phyloP scores from a whole-genome alignment of 108 stramenopile species.

The Pelagomonas calceolata region DNA sequence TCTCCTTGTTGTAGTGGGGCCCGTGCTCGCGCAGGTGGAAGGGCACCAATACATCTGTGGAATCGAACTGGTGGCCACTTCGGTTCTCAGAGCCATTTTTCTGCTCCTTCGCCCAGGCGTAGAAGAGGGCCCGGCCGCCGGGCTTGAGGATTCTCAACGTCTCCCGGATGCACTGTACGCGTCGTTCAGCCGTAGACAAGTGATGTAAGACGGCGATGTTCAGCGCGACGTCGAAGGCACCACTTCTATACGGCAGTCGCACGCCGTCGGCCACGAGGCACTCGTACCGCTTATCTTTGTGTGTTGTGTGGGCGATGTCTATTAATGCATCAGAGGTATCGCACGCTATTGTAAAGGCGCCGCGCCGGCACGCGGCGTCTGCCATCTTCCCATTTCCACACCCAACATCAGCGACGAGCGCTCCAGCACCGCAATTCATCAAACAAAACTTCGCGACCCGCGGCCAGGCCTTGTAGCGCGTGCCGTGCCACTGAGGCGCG shows the following conservation, averaged over 20 bases:
- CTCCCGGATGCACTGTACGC: slow-evolving; percentile 72
- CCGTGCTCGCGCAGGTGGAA: slow-evolving; percentile 74
- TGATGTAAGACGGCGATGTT: slow-evolving; percentile 99
- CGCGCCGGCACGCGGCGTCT: slow-evolving; percentile 53
- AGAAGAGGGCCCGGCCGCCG: slow-evolving; percentile 73
- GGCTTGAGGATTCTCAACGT: slow-evolving; percentile 61
- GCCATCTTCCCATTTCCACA: slow-evolving; percentile 96
- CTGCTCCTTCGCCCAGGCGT: slow-evolving; percentile 96
- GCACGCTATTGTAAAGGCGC: slow-evolving; percentile 80
- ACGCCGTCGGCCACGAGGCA: slow-evolving; percentile 79
- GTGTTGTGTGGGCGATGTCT: slow-evolving; percentile 26
- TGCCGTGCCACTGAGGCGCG: slow-evolving; percentile 93
- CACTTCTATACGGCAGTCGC: slow-evolving; percentile 62
- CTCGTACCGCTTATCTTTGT: slow-evolving; percentile 39
- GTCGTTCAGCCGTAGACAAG: slow-evolving; percentile 66
- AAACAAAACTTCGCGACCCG: slow-evolving; percentile 72
- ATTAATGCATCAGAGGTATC: slow-evolving; percentile 69
- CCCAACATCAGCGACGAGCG: slow-evolving; percentile 85
- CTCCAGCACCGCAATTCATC: slow-evolving; percentile 46
- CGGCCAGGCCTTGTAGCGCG: slow-evolving; percentile 93
- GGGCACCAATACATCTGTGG: slow-evolving; percentile 85
- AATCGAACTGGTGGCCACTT: slow-evolving; percentile 56
- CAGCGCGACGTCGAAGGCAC: slow-evolving; percentile 81
- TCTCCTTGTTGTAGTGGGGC: slow-evolving; percentile 46
- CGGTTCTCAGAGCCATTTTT: slow-evolving; percentile 24